phyloP scores from a whole-genome alignment of 768 basidiomycete genomes.

The Tremella fuciformis region DNA sequence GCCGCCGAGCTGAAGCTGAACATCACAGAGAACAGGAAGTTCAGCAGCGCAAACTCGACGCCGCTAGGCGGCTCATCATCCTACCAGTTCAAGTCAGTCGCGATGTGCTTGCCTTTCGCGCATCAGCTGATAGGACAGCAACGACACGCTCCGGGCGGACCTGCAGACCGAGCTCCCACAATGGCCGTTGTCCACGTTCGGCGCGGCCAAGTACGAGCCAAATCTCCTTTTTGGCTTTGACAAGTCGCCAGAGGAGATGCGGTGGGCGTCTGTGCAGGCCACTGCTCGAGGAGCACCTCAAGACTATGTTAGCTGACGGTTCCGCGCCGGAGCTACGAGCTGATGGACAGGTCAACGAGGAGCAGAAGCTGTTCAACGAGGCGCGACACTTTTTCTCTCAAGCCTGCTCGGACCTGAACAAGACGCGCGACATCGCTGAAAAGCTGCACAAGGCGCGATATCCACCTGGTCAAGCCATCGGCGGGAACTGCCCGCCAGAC shows the following conservation, averaged over 20 bases:
- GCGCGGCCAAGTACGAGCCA: conserved; percentile 70
- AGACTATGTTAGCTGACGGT: conserved; percentile 65
- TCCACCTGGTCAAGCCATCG: conserved; percentile 11
- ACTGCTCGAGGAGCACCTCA: conserved; percentile 59
- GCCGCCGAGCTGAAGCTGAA: background rate
- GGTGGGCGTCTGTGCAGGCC: conserved; percentile 63
- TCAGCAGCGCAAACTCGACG: conserved; percentile 4
- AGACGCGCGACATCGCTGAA: conserved; percentile 33
- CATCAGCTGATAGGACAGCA: conserved; percentile 52
- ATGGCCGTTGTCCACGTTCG: conserved; percentile 79
- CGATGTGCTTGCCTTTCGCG: background rate
- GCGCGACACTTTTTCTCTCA: conserved; percentile 25
- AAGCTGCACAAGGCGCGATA: conserved; percentile 39
- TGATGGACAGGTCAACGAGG: conserved; percentile 31
- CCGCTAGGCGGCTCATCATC: background rate
- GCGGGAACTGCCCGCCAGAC: conserved; percentile 20
- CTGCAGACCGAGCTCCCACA: conserved; percentile 68
- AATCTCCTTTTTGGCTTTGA: conserved; percentile 66
- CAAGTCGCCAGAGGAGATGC: conserved; percentile 73
- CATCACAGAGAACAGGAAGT: background rate
- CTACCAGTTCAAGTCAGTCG: conserved; percentile 29
- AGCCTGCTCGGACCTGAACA: conserved; percentile 25
- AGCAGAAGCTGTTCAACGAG: conserved; percentile 20
- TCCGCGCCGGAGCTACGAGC: background rate
- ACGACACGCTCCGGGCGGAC: conserved; percentile 65